These are phyloP conservation scores for Corrigiola litoralis DNA, from an alignment of 179 eudicot genomes.

Conservation along the genomic window DNA sequence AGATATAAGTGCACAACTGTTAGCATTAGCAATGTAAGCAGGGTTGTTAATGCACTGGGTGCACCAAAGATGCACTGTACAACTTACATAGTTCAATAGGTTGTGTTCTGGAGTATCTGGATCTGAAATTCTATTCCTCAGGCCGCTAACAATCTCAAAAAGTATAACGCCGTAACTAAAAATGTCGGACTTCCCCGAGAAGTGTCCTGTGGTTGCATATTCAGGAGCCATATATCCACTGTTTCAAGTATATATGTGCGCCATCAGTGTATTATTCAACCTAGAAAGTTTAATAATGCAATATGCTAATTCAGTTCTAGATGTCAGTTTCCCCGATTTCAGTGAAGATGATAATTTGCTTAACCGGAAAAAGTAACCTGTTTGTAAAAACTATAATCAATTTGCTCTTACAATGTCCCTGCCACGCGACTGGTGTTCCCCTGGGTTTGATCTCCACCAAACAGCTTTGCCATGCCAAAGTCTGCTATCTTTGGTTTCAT, in stretches of 20 bases:
- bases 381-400: not conserved
- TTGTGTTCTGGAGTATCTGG: constrained; percentile 22
- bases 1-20: too few relatives aligned
- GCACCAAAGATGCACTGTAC: not conserved
- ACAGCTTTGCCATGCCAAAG: constrained; percentile 27
- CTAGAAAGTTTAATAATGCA: too few relatives aligned
- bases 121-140: constrained; percentile 15
- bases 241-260: not conserved
- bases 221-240: constrained; percentile 39
- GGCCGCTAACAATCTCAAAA: constrained; percentile 36
- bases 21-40: not conserved
- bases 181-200: constrained; percentile 28
- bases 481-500: constrained; percentile 28
- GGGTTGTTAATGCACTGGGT: not conserved
- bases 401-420: constrained; percentile 44
- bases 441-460: constrained; percentile 28
- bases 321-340: too few relatives aligned
- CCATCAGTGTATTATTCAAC: constrained; percentile 4
- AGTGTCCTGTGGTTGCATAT: constrained; percentile 25
- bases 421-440: constrained; percentile 24
- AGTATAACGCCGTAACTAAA: constrained; percentile 43
- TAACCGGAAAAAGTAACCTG: too few relatives aligned
- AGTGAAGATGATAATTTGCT: too few relatives aligned
- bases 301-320: too few relatives aligned
- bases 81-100: constrained; percentile 33